Evolutionary conservation across 202 grass and related monocot species (phyloP), one percentile per base, ranked within the genome.

Genomic region (Setaria italica): DNA sequence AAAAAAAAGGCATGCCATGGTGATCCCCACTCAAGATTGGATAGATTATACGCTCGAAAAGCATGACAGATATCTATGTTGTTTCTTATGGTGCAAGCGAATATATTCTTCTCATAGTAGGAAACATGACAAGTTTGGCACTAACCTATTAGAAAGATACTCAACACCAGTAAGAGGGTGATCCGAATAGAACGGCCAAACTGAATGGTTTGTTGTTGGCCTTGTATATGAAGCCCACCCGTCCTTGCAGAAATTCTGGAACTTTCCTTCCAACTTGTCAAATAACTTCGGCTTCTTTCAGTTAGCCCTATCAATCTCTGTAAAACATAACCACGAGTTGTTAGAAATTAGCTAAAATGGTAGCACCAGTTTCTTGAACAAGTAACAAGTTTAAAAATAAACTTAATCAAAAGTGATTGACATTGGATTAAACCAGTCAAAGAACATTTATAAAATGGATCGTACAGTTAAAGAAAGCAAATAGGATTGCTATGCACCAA

Each of bases 131-230:
- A 73, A 86, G 60, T 88, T 75, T 84, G 35, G 5, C 75, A 93
- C 95, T 95, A 65, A 95, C 95, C 92, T 65, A 98, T 93, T 62
- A 98, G 84, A 87, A 98, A 84, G 90, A 98, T 90, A 73, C 91
- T 89, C 89, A 95, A 89, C 80, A 93, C 51, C 77, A 98, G 88
- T 73, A 95, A 81, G 46, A 98, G 89, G 50, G 93, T 92, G 55
- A 93, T 85, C 57, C 79, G 84, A 89, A 95, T 78, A 62, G 91
- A 92, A 41, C 78, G 83, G 13, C 88, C 89, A 60, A 92, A 80
- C 55, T 89, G 91, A 87, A 82, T 82, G 35, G 46, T 84, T 9
- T 89, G 79, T 53, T 90, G 91, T 47, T 86, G 77, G 71, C 90
- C 64, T 47, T 82, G 85, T 72, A 84, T 82, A 72, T 87, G 77